Conservation (phyloP, 768 basidiomycete genomes). For the Lactarius vividus region DNA sequence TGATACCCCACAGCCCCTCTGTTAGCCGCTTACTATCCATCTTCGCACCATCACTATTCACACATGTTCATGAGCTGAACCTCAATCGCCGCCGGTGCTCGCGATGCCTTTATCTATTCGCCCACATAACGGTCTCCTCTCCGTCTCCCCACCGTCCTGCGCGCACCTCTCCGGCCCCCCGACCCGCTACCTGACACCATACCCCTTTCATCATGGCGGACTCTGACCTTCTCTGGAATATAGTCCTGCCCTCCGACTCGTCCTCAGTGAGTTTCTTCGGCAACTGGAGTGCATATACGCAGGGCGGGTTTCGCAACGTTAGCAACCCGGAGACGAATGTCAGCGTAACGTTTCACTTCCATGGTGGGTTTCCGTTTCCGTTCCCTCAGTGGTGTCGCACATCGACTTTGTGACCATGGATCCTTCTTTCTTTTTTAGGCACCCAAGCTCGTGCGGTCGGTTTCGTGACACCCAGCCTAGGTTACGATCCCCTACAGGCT, state of each 20-base stretch:
- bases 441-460: not conserved
- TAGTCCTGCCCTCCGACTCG: not conserved
- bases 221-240: not conserved
- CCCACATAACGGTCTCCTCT: not conserved
- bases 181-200: not conserved
- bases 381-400: not conserved
- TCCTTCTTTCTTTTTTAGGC: not conserved
- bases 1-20: not conserved
- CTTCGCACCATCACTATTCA: not conserved
- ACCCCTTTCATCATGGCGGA: not conserved
- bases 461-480: not conserved
- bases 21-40: not conserved
- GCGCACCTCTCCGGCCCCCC: not conserved
- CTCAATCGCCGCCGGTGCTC: not conserved
- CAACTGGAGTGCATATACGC: not conserved
- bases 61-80: not conserved
- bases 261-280: not conserved
- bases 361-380: constrained; percentile 1
- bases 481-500: not conserved
- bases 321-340: not conserved
- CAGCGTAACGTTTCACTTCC: not conserved
- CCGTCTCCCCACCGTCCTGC: not conserved
- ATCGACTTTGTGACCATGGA: not conserved
- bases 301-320: too few relatives aligned
- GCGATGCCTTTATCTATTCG: too few relatives aligned